Base-by-base conservation (phyloP, 495 filamentous ascomycete genomes). In the Beverwykella pulmonaria region DNA sequence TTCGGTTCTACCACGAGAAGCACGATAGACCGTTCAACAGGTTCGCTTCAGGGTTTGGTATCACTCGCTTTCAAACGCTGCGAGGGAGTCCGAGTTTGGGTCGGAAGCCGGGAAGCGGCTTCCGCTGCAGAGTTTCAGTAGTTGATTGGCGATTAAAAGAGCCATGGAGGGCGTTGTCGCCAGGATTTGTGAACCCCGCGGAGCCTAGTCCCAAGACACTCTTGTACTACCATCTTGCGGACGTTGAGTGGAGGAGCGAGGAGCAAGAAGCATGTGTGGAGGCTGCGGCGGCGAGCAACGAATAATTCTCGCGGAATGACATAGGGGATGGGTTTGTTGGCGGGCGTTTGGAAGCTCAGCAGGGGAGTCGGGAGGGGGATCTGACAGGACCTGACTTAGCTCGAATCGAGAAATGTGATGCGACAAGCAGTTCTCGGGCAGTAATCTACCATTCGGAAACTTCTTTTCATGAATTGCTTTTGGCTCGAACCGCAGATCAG, bases 1-100 rank as follows among this genome's bases (percentile, higher is more conserved):
- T 34, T 41, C 3, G 26, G 8, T 1, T 62, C 52, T 62, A 39
- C 59, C 59, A 48, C 49, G 59, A 62, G 59, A 62, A 53, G 58
- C 58, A 62, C 48, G 48, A 61, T 48, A 26, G 17, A 8, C 53
- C n/a, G 44, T 7, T 26, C 32, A 41, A 20, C 26, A 49, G 36
- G 58, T 50, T 39, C 27, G 53, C 41, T 36, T 58, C 41, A 36
- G 53, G 53, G 20, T 23, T 19, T 27, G n/a, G 27, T 26, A 49
- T 39, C 47, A 32, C 17, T 44, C 63, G 48, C 26, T 59, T 54
- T 30, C 48, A 55, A 32, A 19, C 49, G 34, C 50, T 50, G 19
- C 7, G 52, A 25, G 15, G 36, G 22, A n/a, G 34, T 8, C 23
- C 22, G 25, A 22, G 19, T 30, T 32, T 17, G 46, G 29, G 22